Base-by-base conservation (phyloP, 768 basidiomycete species). In the Lyophyllum atratum region DNA sequence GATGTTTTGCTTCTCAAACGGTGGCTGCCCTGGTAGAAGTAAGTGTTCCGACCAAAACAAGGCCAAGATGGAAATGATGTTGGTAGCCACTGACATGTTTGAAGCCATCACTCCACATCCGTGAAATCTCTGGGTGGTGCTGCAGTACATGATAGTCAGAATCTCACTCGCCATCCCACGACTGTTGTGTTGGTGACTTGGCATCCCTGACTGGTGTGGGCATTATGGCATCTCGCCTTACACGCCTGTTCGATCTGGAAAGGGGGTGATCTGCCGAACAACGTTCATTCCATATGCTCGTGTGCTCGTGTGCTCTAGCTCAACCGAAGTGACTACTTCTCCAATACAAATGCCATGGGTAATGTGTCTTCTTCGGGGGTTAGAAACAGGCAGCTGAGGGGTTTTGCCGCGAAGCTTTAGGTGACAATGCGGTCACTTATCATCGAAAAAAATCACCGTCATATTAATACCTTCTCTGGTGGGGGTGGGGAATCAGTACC, bases 381-480 rank as follows among this genome's bases (percentile, higher is more conserved):
- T 3, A 17, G 26, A 28, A 17, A 17, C 19, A 45, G 44, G 25
- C 24, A 21, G 44, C 12, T 25, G 11, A 7, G 44, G 12, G 45
- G 11, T 25, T 24, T 2, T 44, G 43, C 43, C 9, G 24, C 10
- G 43, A 44, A 44, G 24, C 43, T 33, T 19, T 15, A 43, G 19
- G 25, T 17, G n/a, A 26, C 25, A 37, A 4, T 22, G 17, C 17
- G 21, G 40, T 51, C 31, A 29, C 37, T 53, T 55, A 17, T 57
- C 45, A 48, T 49, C 40, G 22, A 61, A 61, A 29, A 63, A 53
- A 17, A 64, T 46, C 14, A 58, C 51, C 4, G 51, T 49, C 7
- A 50, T 24, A 22, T 34, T 56, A n/a, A 64, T 53, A 49, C 50
- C 48, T 24, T 62, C 42, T 48, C 64, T 55, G 33, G 14, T 0